Conservation (phyloP, 2,329 filamentous ascomycete genomes). For the Neonectria faginata region DNA sequence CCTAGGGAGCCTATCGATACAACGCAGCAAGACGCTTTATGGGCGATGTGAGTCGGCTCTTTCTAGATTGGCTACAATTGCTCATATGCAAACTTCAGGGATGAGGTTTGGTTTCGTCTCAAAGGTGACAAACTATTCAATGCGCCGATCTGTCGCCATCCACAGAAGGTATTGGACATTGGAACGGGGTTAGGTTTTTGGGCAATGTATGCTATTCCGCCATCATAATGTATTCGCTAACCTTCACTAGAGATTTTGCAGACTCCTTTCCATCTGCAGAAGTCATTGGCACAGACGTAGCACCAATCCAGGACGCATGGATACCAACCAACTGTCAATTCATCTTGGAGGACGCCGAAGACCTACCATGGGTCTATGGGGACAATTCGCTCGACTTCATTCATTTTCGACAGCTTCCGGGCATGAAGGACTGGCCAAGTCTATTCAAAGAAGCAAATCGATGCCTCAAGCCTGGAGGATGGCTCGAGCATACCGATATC, state of each 20-base stretch:
- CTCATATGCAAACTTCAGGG: not conserved
- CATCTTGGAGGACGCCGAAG: constrained; percentile 2
- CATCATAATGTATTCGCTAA: not conserved
- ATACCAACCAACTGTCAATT: not conserved
- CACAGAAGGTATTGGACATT: not conserved
- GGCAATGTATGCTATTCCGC: not conserved
- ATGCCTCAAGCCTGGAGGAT: not conserved
- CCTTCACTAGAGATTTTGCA: not conserved
- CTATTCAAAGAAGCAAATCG: not conserved
- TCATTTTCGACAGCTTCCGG: not conserved
- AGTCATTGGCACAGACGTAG: not conserved
- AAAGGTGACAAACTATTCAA: not conserved
- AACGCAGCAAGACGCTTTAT: not conserved
- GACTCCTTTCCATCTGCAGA: not conserved
- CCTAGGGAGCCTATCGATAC: not conserved
- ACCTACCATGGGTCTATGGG: constrained; percentile 4
- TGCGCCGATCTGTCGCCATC: not conserved
- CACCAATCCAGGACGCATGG: not conserved
- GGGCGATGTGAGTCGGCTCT: not conserved
- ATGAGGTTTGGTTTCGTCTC: not conserved
- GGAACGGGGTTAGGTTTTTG: not conserved
- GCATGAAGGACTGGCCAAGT: not conserved
- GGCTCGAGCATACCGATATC: not conserved
- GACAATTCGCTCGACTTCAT: not conserved
- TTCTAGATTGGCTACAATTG: not conserved